A percentile compares a stretch with the other conserved stretches of the same genome.
These are phyloP conservation scores for Yamadazyma akitaensis DNA, from an alignment of 805 yeast species.

Conservation along the genomic window DNA sequence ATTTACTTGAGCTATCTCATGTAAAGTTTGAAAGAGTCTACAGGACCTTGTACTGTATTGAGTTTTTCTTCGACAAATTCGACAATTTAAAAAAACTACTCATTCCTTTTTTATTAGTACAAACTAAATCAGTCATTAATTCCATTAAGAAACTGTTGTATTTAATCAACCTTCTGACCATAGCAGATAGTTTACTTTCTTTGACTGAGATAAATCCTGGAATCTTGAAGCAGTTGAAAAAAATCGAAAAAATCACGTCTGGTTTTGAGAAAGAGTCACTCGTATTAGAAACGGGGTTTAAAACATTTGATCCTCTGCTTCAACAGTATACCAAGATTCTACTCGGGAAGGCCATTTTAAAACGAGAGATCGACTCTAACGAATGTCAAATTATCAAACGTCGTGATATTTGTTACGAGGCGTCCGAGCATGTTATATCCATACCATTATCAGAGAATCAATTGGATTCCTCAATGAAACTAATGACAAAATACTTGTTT, in stretches of 20 bases:
- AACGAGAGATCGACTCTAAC: constrained; percentile 23
- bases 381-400: constrained; percentile 36
- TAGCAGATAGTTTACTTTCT: constrained; percentile 24
- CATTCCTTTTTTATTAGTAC: constrained; percentile 33
- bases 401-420: constrained; percentile 37
- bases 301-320: constrained; percentile 32
- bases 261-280: constrained; percentile 35
- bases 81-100: constrained; percentile 36
- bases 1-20: constrained; percentile 16
- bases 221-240: constrained; percentile 27
- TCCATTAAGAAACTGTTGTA: constrained; percentile 25
- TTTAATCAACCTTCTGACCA: constrained; percentile 28
- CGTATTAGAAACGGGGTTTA: constrained; percentile 26
- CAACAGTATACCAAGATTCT: constrained; percentile 35
- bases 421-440: constrained; percentile 41
- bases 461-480: constrained; percentile 16
- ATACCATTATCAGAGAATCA: constrained; percentile 39
- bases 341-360: constrained; percentile 40
- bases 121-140: constrained; percentile 26
- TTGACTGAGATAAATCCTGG: constrained; percentile 21
- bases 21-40: constrained; percentile 18
- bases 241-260: constrained; percentile 36
- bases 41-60: constrained; percentile 32
- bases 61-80: constrained; percentile 35
- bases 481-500: constrained; percentile 22